Base-by-base conservation (phyloP, 2,329 filamentous ascomycete genomes). In the Furcasterigmium furcatum region DNA sequence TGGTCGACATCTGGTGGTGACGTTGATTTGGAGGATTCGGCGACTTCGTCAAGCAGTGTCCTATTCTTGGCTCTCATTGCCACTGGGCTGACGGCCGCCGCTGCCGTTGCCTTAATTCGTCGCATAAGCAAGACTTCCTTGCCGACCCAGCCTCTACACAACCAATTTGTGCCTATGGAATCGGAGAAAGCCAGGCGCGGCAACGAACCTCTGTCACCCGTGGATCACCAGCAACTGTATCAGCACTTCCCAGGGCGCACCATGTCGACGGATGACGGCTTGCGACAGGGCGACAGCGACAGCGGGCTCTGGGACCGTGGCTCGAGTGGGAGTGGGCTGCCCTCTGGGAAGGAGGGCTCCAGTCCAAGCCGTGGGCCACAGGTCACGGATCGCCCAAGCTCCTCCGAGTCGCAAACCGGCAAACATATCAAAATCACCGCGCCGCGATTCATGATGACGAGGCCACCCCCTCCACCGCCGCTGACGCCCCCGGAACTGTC, bases 401-500 rank as follows among this genome's bases (percentile, higher is more conserved):
- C n/a, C n/a, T n/a, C n/a, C n/a, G n/a, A n/a, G n/a, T n/a, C n/a
- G n/a, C n/a, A n/a, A n/a, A n/a, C n/a, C n/a, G n/a, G n/a, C n/a
- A n/a, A n/a, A n/a, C 24, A 27, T 16, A 18, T 16, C 34, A 36
- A 18, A 36, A 18, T 47, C n/a, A 34, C 40, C 25, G 39, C 46
- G 35, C 38, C 49, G 16, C 22, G 38, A 19, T 47, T 48, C 24
- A 44, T 44, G 49, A 58, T 67, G 48, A 59, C 65, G 40, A 64
- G 68, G 38, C 65, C 64, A 45, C 70, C 69, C 43, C 73, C 67
- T 41, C 70, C 74, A 38, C 70, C 71, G 46, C 74, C 76, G 46
- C 58, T 78, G 55, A 79, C 72, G 36, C 70, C 75, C 10, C 72
- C 74, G 8, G 66, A 68, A 47, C 58, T 72, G 43, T 71, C 69